Evolutionary conservation across 1,139 yeast species (phyloP).

Genomic region (Geotrichum candidum): DNA sequence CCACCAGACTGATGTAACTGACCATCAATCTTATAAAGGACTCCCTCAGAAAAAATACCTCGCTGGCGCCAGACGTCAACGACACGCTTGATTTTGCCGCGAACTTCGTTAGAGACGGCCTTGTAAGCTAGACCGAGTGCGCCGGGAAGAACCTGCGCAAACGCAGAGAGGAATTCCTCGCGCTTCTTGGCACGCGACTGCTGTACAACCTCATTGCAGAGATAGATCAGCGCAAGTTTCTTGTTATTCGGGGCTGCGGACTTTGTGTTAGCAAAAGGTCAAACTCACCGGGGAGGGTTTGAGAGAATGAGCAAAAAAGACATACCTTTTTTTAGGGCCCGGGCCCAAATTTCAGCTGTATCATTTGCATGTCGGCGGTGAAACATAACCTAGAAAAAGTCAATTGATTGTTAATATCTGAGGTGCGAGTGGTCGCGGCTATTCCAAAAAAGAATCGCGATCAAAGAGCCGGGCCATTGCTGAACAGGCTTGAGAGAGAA

Average conservation of each 20-base stretch:
- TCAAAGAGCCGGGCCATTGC: neutral
- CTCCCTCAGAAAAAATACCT: conserved; percentile 45
- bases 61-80: conserved; percentile 74
- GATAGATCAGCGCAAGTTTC: conserved; percentile 57
- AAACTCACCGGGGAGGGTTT: neutral
- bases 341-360: conserved; percentile 59
- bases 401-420: neutral
- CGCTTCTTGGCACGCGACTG: conserved; percentile 64
- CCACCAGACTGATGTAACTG: conserved; percentile 28
- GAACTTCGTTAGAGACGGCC: conserved; percentile 34
- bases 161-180: conserved; percentile 54
- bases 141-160: conserved; percentile 44
- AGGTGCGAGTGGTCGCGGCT: neutral
- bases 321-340: conserved; percentile 36
- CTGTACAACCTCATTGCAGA: conserved; percentile 81
- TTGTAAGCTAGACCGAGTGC: conserved; percentile 34
- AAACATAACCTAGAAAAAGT: conserved; percentile 41
- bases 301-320: neutral
- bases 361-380: conserved; percentile 61
- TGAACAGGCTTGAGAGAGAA: neutral
- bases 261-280: conserved; percentile 12
- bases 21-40: conserved; percentile 42
- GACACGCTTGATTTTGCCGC: conserved; percentile 57
- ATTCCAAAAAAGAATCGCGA: neutral
- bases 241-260: conserved; percentile 39